Percentiles rank a stretch among this genome's conserved stretches.
These are phyloP conservation scores for Pleurozium schreberi DNA, from an alignment of 225 moss, liverwort and hornwort genomes.

Conservation along the genomic window DNA sequence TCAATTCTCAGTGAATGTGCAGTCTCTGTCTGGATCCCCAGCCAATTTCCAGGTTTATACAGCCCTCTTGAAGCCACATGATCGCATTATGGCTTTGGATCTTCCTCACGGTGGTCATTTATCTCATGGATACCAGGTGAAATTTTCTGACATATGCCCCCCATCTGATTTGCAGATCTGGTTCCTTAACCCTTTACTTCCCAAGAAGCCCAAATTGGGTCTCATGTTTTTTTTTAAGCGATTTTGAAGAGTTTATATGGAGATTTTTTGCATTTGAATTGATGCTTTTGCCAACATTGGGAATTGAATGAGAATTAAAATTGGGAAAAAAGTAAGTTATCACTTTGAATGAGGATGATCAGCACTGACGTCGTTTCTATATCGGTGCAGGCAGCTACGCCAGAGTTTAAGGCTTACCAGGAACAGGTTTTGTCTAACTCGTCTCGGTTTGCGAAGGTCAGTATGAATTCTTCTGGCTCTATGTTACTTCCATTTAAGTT, in stretches of 20 bases:
- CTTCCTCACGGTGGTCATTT: conserved; percentile 95
- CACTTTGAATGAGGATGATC: neutral
- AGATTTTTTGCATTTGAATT: neutral
- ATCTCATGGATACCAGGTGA: conserved; percentile 91
- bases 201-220: too few relatives aligned
- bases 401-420: conserved; percentile 86
- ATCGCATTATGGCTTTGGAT: conserved; percentile 95
- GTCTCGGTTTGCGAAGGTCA: conserved; percentile 67
- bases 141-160: neutral
- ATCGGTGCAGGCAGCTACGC: conserved; percentile 61
- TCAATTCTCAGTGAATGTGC: conserved; percentile 63
- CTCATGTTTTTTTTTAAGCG: too few relatives aligned
- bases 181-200: too few relatives aligned
- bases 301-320: neutral
- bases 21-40: conserved; percentile 88
- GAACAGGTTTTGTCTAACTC: conserved; percentile 80
- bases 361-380: neutral
- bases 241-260: too few relatives aligned
- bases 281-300: neutral
- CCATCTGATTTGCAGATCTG: neutral
- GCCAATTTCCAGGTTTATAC: conserved; percentile 98
- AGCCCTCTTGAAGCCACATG: conserved; percentile 90
- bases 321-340: neutral
- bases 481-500: neutral
- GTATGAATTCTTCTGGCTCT: neutral